phyloP scores from a whole-genome alignment of 2,329 filamentous ascomycete genomes.

The Daldinia sp. region DNA sequence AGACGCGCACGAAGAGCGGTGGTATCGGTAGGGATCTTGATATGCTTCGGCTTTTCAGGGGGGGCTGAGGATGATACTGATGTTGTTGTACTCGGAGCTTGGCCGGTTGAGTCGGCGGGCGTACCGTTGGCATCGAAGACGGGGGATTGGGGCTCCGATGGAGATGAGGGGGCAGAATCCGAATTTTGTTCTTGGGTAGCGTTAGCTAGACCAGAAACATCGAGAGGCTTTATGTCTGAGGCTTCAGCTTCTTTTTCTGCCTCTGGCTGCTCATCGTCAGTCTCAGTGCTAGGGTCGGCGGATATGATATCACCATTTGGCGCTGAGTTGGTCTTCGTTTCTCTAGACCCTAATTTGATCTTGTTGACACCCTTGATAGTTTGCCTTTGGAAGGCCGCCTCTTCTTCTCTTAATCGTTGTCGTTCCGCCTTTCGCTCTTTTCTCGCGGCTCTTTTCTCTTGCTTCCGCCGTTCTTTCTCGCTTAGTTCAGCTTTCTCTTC shows the following conservation, averaged over 20 bases:
- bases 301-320: conserved; percentile 29
- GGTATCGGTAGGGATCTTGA: conserved; percentile 76
- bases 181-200: conserved; percentile 57
- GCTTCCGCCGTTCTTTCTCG: conserved; percentile 61
- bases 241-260: conserved; percentile 30
- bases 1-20: conserved; percentile 82
- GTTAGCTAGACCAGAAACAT: conserved; percentile 62
- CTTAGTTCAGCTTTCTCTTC: conserved; percentile 53
- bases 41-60: conserved; percentile 72
- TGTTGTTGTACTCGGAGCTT: conserved; percentile 70
- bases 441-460: conserved; percentile 64
- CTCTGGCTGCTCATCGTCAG: conserved; percentile 26
- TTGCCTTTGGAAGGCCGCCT: conserved; percentile 57
- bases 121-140: conserved; percentile 67
- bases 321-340: conserved; percentile 47
- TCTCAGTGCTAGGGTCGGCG: conserved; percentile 6
- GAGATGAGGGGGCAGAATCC: conserved; percentile 52
- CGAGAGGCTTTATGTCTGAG: conserved; percentile 58
- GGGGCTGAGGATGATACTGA: conserved; percentile 76
- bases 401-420: conserved; percentile 54
- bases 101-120: conserved; percentile 57
- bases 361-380: conserved; percentile 54
- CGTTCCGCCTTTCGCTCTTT: conserved; percentile 59
- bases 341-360: conserved; percentile 51
- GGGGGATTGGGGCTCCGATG: conserved; percentile 69